Evolutionary conservation across 2,329 filamentous ascomycete species (phyloP).

Genomic region (Fusarium sp.): DNA sequence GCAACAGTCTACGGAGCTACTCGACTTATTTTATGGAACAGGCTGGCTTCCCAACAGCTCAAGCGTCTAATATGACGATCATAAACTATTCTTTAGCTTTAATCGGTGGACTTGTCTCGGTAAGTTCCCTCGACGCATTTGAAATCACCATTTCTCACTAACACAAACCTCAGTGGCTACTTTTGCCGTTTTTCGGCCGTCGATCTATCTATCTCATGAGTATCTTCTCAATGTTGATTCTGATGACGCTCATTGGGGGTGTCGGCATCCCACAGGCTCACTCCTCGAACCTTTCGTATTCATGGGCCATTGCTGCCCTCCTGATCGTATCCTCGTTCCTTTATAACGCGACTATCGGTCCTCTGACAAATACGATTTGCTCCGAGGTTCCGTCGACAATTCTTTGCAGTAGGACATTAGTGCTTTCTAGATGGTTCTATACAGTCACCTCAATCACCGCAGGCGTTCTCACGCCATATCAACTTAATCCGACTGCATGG

Average conservation of each 20-base stretch:
- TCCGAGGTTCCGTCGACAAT: background rate
- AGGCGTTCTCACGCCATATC: background rate
- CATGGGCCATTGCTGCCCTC: background rate
- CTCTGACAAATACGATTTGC: background rate
- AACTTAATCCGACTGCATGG: background rate
- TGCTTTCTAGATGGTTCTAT: background rate
- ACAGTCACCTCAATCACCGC: background rate
- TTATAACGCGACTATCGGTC: background rate
- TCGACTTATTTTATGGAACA: background rate
- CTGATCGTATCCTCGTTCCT: background rate
- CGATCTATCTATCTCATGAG: background rate
- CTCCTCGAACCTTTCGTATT: background rate
- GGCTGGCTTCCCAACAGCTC: background rate
- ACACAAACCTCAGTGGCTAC: background rate
- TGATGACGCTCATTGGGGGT: background rate
- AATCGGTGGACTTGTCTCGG: background rate
- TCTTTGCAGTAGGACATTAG: background rate
- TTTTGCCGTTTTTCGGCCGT: background rate
- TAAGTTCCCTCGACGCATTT: background rate
- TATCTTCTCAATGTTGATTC: background rate
- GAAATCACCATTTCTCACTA: background rate
- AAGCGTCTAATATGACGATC: background rate
- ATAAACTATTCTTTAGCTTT: background rate
- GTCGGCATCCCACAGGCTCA: background rate
- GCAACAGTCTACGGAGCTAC: background rate